phyloP scores from a whole-genome alignment of 768 basidiomycete genomes.

The Auriscalpium vulgare region DNA sequence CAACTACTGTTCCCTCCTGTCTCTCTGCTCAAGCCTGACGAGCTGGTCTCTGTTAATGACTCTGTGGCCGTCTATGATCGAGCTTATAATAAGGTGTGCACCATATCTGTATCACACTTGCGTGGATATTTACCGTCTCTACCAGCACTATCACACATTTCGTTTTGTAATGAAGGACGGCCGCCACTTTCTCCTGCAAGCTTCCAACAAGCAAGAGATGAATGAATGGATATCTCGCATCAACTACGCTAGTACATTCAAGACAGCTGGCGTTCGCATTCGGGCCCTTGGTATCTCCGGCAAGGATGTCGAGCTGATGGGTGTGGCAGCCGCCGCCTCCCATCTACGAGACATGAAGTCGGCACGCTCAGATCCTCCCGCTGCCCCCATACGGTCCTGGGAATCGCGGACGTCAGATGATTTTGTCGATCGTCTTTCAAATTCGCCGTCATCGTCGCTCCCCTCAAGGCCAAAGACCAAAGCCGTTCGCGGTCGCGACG shows the following conservation, averaged over 20 bases:
- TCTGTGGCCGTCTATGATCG: constrained; percentile 75
- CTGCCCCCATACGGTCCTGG: constrained; percentile 28
- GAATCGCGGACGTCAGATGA: constrained; percentile 21
- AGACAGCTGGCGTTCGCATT: constrained; percentile 75
- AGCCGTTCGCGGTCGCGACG: constrained; percentile 6
- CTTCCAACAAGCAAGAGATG: constrained; percentile 59
- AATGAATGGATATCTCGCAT: constrained; percentile 88
- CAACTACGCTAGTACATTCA: constrained; percentile 93
- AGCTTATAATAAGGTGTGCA: constrained; percentile 65
- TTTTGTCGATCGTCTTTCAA: constrained; percentile 5
- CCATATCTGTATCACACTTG: neutral
- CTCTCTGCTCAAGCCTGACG: constrained; percentile 68
- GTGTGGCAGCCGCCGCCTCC: constrained; percentile 79
- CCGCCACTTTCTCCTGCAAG: constrained; percentile 77
- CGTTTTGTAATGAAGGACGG: constrained; percentile 71
- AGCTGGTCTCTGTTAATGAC: constrained; percentile 70
- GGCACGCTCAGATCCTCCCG: constrained; percentile 17
- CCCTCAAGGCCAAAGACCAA: neutral
- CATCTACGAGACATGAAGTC: constrained; percentile 64
- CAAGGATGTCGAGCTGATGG: constrained; percentile 68
- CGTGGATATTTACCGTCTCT: neutral
- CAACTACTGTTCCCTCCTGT: constrained; percentile 31
- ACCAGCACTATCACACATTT: constrained; percentile 45
- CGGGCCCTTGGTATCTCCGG: constrained; percentile 62
- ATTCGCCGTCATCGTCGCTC: constrained; percentile 1